phyloP scores from a whole-genome alignment of 495 filamentous ascomycete species.

The Aspergillus olivimuriae region DNA sequence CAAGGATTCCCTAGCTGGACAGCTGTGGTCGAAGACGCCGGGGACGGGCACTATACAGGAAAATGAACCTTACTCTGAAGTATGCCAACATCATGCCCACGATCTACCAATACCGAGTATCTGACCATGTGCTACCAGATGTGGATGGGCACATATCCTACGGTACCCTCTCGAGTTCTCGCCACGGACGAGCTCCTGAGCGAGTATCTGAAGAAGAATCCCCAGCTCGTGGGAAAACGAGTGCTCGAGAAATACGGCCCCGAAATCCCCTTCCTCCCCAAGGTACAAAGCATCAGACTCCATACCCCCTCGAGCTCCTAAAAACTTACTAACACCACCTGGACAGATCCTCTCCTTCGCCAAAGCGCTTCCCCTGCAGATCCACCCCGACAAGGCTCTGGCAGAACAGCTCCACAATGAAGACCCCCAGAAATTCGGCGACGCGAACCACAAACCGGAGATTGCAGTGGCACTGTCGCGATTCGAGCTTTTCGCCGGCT shows the following conservation, averaged over 20 bases:
- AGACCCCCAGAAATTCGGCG: conserved; percentile 60
- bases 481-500: conserved; percentile 76
- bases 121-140: conserved; percentile 34
- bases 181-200: conserved; percentile 57
- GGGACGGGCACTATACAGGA: conserved; percentile 31
- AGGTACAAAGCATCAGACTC: too few relatives aligned
- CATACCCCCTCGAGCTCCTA: too few relatives aligned
- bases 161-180: conserved; percentile 57
- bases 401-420: conserved; percentile 54
- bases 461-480: conserved; percentile 70
- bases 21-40: conserved; percentile 39
- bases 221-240: conserved; percentile 58
- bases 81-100: too few relatives aligned
- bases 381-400: conserved; percentile 67
- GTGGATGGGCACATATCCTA: conserved; percentile 80
- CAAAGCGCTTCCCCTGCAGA: conserved; percentile 76
- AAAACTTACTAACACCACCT: background rate
- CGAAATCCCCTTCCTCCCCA: conserved; percentile 69
- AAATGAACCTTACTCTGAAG: conserved; percentile 42
- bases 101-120: too few relatives aligned
- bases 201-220: conserved; percentile 58
- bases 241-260: conserved; percentile 57
- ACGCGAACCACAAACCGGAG: conserved; percentile 78
- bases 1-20: conserved; percentile 33
- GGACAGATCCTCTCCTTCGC: conserved; percentile 63